Evolutionary conservation across 345 rosid species (phyloP).

Genomic region (Sonneratia caseolaris): DNA sequence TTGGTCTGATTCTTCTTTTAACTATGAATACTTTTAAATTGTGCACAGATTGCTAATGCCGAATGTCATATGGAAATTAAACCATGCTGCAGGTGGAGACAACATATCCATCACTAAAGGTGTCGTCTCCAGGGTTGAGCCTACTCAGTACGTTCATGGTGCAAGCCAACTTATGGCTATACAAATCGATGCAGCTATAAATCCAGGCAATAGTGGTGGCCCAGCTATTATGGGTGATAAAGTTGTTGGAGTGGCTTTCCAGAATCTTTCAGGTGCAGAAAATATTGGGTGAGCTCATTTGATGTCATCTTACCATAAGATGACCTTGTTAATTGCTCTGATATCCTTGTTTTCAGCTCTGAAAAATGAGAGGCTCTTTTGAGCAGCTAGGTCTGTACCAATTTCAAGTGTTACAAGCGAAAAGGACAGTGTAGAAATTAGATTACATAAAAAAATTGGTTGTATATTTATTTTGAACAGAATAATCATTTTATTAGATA

Average conservation of each 20-base stretch:
- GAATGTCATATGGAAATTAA: background rate
- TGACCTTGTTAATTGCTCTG: background rate
- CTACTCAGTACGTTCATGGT: conserved; percentile 77
- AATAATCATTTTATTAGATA: background rate
- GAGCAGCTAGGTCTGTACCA: too few species aligned
- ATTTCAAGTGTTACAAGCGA: background rate
- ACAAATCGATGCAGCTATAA: conserved; percentile 92
- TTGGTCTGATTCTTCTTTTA: background rate
- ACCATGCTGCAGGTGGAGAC: conserved; percentile 57
- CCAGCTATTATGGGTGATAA: conserved; percentile 85
- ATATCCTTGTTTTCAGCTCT: background rate
- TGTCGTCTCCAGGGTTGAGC: conserved; percentile 90
- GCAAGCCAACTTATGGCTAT: conserved; percentile 85
- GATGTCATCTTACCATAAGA: background rate
- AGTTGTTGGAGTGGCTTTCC: conserved; percentile 88
- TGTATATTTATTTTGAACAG: background rate
- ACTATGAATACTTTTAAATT: background rate
- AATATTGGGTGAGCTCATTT: conserved; percentile 67
- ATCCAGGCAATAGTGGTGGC: conserved; percentile 87
- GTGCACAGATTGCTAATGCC: background rate
- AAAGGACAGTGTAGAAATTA: background rate
- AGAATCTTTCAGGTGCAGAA: conserved; percentile 87
- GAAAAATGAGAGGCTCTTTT: too few species aligned
- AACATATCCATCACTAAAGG: conserved; percentile 95
- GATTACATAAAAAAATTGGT: background rate